A percentile compares a stretch with the other conserved stretches of the same genome.
Conservation (phyloP, 139 green algal genomes). For the Diplosphaera chodatii region DNA sequence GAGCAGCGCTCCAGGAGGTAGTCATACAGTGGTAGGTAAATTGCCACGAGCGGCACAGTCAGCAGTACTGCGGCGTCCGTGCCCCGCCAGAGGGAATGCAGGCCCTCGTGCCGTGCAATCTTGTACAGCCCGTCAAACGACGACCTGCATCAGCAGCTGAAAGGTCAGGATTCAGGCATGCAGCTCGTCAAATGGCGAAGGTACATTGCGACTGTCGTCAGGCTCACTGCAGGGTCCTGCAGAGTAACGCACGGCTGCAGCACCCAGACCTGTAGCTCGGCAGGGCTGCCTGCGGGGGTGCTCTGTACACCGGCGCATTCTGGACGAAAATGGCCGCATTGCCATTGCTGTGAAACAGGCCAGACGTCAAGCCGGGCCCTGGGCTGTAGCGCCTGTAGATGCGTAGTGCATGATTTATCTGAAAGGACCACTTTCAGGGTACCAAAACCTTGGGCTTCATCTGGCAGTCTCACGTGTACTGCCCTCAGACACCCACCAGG, state of each 20-base stretch:
- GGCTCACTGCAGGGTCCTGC: too few species aligned
- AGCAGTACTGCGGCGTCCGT: neutral
- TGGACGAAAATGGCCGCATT: neutral
- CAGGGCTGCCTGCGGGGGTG: neutral
- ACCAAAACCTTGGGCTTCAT: too few species aligned
- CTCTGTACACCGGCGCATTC: neutral
- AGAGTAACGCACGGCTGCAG: too few species aligned
- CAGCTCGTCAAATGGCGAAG: too few species aligned
- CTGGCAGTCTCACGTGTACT: too few species aligned
- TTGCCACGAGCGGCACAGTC: neutral
- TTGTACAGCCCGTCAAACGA: neutral
- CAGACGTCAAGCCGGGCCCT: neutral
- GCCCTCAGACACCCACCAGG: neutral
- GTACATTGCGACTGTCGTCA: too few species aligned
- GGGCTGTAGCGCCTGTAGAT: neutral
- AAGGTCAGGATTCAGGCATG: too few species aligned
- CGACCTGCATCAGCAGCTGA: too few species aligned
- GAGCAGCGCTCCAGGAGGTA: conserved; percentile 38
- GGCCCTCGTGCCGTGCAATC: neutral
- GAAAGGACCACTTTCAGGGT: too few species aligned
- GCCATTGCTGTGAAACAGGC: neutral
- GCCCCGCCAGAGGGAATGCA: neutral
- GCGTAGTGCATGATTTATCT: too few species aligned
- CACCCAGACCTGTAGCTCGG: neutral
- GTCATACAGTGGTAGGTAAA: conserved; percentile 93